Conservation (phyloP, 768 basidiomycete genomes). For the Galerina sulciceps region DNA sequence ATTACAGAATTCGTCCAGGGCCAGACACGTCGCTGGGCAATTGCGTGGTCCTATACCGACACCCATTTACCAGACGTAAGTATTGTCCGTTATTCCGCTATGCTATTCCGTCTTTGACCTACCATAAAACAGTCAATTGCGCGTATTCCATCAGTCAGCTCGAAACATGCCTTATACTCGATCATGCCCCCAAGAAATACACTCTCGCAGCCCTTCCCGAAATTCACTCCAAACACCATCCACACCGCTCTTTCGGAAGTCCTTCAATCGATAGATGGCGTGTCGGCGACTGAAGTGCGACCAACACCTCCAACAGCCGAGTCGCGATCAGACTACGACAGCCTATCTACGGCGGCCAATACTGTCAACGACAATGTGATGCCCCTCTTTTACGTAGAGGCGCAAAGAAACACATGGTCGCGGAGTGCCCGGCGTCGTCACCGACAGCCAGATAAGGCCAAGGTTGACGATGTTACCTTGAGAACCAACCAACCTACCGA, state of each 20-base stretch:
- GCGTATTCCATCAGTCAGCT: conserved; percentile 29
- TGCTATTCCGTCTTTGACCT: neutral
- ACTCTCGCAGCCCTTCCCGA: conserved; percentile 24
- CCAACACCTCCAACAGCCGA: too few species aligned
- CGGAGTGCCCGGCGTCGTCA: conserved; percentile 48
- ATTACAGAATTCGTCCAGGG: conserved; percentile 86
- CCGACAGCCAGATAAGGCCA: neutral
- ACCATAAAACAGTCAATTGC: conserved; percentile 30
- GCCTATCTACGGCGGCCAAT: neutral
- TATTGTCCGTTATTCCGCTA: conserved; percentile 5
- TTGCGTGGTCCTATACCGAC: conserved; percentile 82
- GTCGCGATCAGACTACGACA: too few species aligned
- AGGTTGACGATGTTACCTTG: neutral
- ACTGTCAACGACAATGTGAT: neutral
- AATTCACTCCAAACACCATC: neutral
- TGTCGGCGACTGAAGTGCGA: neutral
- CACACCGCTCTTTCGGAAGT: conserved; percentile 27
- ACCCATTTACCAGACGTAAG: conserved; percentile 79
- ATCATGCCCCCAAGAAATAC: conserved; percentile 65
- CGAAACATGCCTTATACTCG: conserved; percentile 47
- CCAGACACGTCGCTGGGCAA: conserved; percentile 88
- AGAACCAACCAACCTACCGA: neutral
- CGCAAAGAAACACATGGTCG: conserved; percentile 54
- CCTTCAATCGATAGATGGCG: conserved; percentile 36
- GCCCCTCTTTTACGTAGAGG: conserved; percentile 22